phyloP scores from a whole-genome alignment of 352 stramenopile species.

The Phytophthora macrochlamydospora region DNA sequence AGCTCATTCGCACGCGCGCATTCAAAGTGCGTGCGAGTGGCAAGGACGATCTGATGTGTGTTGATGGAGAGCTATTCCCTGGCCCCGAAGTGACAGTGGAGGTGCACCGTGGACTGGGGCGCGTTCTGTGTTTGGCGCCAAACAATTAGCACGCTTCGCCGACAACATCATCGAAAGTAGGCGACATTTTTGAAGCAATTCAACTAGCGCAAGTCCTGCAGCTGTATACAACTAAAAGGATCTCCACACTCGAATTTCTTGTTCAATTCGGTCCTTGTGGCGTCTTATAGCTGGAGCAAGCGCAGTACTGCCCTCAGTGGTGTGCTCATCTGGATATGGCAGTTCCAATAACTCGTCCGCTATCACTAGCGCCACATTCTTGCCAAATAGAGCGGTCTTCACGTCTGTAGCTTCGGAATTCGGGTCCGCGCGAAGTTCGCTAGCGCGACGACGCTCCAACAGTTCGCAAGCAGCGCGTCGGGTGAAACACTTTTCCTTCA shows the following conservation, averaged over 20 bases:
- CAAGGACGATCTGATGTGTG: conserved; percentile 49
- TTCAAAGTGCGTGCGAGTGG: conserved; percentile 47
- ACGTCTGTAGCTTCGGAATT: conserved; percentile 1
- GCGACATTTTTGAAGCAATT: not conserved
- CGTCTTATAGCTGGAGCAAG: conserved; percentile 8
- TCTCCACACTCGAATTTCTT: conserved; percentile 23
- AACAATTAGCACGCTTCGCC: conserved; percentile 8
- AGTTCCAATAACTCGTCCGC: conserved; percentile 32
- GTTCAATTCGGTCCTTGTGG: conserved; percentile 10
- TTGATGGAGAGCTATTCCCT: conserved; percentile 67
- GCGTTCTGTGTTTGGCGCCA: conserved; percentile 40
- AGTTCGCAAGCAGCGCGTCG: conserved; percentile 39
- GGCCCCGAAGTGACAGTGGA: conserved; percentile 53
- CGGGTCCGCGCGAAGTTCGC: conserved; percentile 24
- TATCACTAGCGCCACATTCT: conserved; percentile 24
- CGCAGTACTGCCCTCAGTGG: not conserved
- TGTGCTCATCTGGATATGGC: not conserved
- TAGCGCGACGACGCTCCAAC: conserved; percentile 44
- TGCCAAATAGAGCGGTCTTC: conserved; percentile 39
- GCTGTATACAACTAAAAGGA: not conserved
- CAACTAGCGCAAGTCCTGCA: not conserved
- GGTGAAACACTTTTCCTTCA: conserved; percentile 41
- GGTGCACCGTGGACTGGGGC: conserved; percentile 51
- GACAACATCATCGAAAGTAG: not conserved
- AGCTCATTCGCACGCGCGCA: conserved; percentile 67